Conservation (phyloP, 1,139 yeast genomes). For the Yamadazyma aaseri region DNA sequence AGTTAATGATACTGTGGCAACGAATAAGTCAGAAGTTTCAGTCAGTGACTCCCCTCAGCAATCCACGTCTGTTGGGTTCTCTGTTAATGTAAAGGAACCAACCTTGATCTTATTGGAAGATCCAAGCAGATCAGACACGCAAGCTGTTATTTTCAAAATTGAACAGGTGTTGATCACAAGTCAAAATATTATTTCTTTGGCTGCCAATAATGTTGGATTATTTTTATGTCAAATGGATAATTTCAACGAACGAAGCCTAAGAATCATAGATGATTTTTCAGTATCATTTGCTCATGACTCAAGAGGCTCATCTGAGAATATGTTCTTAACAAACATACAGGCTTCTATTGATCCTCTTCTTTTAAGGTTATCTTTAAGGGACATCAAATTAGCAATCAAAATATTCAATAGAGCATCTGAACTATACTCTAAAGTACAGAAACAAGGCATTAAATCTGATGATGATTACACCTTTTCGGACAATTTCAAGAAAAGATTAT, state of each 20-base stretch:
- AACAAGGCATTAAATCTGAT: conserved; percentile 16
- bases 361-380: conserved; percentile 80
- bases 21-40: not conserved
- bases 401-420: conserved; percentile 73
- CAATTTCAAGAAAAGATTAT: conserved; percentile 56
- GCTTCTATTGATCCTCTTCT: conserved; percentile 79
- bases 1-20: conserved; percentile 1
- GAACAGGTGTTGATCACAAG: conserved; percentile 75
- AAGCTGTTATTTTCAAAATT: conserved; percentile 87
- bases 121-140: conserved; percentile 65
- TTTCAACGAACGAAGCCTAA: conserved; percentile 55
- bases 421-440: conserved; percentile 39
- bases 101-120: conserved; percentile 81
- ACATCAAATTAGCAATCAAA: conserved; percentile 73
- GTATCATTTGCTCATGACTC: conserved; percentile 72
- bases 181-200: conserved; percentile 62
- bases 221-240: conserved; percentile 76
- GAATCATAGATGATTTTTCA: conserved; percentile 89
- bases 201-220: conserved; percentile 83
- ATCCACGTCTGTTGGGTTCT: conserved; percentile 41
- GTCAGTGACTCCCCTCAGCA: not conserved
- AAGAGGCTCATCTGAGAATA: conserved; percentile 59
- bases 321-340: conserved; percentile 61
- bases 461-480: conserved; percentile 50
- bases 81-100: conserved; percentile 74